Percentiles rank a stretch among this genome's conserved stretches.
Evolutionary conservation across 768 basidiomycete genomes (phyloP).

Genomic region (Hypholoma fasciculare): DNA sequence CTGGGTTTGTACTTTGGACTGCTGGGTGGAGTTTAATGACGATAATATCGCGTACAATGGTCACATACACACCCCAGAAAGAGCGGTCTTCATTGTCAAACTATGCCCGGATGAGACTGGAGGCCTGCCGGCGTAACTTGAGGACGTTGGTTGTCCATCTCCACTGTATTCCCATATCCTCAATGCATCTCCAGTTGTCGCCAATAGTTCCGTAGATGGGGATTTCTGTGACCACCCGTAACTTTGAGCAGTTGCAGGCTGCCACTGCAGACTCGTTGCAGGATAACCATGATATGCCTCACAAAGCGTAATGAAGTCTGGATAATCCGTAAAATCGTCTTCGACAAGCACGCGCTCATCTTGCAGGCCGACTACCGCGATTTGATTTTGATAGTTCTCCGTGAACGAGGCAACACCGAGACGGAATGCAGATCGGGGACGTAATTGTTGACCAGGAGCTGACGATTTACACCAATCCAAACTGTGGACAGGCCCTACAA

Average conservation of each 20-base stretch:
- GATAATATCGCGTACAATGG: conserved; percentile 7
- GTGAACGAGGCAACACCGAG: conserved; percentile 84
- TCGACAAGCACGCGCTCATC: conserved; percentile 89
- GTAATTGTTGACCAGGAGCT: conserved; percentile 68
- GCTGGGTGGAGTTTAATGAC: conserved; percentile 35
- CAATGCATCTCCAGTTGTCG: conserved; percentile 92
- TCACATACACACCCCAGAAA: conserved; percentile 69
- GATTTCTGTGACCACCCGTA: conserved; percentile 72
- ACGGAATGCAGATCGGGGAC: conserved; percentile 78
- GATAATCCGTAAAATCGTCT: conserved; percentile 79
- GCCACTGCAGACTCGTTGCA: conserved; percentile 91
- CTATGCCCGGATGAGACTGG: conserved; percentile 54
- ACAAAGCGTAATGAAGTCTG: conserved; percentile 86
- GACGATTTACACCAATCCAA: conserved; percentile 89
- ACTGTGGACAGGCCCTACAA: conserved; percentile 80
- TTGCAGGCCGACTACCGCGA: conserved; percentile 76
- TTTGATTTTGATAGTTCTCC: conserved; percentile 81
- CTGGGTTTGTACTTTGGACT: conserved; percentile 89
- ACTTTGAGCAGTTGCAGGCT: conserved; percentile 68
- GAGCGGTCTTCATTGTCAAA: conserved; percentile 70
- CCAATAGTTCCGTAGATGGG: conserved; percentile 74
- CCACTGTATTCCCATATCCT: conserved; percentile 87
- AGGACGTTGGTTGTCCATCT: conserved; percentile 57
- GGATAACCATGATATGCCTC: conserved; percentile 89
- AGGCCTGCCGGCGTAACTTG: conserved; percentile 70